Conservation (phyloP, 2,329 filamentous ascomycete genomes). For the Ceratocystis cacaofunesta region DNA sequence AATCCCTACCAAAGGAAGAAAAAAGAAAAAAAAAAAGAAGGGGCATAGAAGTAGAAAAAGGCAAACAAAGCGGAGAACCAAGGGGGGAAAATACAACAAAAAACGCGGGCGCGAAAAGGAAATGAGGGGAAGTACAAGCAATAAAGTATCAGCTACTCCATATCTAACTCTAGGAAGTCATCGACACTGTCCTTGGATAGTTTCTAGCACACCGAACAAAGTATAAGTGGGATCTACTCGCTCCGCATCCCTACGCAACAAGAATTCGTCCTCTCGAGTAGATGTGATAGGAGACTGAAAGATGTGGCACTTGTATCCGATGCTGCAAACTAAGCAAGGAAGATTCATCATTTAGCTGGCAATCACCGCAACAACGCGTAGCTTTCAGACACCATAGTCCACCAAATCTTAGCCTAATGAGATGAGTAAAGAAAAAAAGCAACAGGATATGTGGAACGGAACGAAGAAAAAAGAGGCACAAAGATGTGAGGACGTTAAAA, state of each 20-base stretch:
- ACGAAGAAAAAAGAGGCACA: not conserved
- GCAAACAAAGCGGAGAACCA: not conserved
- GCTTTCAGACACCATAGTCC: not conserved
- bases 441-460: constrained; percentile 2
- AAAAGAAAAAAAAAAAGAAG: not conserved
- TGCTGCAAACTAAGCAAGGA: not conserved
- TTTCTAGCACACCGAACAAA: constrained; percentile 4
- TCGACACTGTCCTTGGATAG: not conserved
- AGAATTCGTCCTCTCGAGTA: not conserved
- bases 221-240: not conserved
- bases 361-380: not conserved
- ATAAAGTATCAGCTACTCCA: constrained; percentile 10
- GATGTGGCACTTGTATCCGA: not conserved
- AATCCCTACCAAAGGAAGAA: not conserved
- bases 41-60: not conserved
- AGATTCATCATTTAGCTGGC: not conserved
- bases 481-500: not conserved
- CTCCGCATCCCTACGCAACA: not conserved
- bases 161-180: constrained; percentile 6
- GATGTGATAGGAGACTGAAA: not conserved
- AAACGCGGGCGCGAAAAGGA: not conserved
- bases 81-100: not conserved
- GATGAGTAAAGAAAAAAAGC: not conserved
- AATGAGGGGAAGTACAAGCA: constrained; percentile 13
- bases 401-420: not conserved